A percentile compares a stretch with the other conserved stretches of the same genome.
Evolutionary conservation across 306 rosid species (phyloP).

Genomic region (Fragaria ananassa): DNA sequence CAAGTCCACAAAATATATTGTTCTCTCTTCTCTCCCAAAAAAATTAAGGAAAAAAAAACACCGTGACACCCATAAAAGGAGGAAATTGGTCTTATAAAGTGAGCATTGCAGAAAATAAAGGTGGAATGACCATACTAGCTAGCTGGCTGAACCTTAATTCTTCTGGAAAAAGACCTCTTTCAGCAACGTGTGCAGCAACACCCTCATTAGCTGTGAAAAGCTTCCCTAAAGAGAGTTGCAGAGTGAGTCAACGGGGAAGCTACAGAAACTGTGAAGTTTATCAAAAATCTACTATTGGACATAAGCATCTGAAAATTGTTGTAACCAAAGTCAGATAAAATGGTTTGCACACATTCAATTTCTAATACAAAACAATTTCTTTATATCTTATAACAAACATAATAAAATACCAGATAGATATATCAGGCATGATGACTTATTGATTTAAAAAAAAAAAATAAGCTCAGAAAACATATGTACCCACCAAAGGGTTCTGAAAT

Average conservation of each 20-base stretch:
- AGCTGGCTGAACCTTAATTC: slow-evolving; percentile 3
- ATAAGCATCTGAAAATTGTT: not conserved
- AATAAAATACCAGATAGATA: not conserved
- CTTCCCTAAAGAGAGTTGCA: slow-evolving; percentile 14
- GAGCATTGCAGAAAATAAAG: not conserved
- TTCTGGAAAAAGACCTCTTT: not conserved
- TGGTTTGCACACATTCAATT: not conserved
- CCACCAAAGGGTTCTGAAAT: not conserved
- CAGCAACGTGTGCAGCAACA: slow-evolving; percentile 6
- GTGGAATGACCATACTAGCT: slow-evolving; percentile 15
- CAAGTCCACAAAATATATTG: not conserved
- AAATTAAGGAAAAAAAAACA: not conserved
- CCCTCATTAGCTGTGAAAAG: slow-evolving; percentile 4
- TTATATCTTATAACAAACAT: not conserved
- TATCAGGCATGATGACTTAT: not conserved
- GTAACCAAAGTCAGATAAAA: not conserved
- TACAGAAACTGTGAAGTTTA: slow-evolving; percentile 4
- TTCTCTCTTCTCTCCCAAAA: not conserved
- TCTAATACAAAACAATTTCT: not conserved
- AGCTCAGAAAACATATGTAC: not conserved
- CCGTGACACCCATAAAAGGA: not conserved
- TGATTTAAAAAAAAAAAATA: not conserved
- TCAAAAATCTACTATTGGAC: not conserved
- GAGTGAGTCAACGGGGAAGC: slow-evolving; percentile 11
- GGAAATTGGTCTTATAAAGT: not conserved